Base-by-base conservation (phyloP, 148 eudicot species). In the Beta vulgaris region DNA sequence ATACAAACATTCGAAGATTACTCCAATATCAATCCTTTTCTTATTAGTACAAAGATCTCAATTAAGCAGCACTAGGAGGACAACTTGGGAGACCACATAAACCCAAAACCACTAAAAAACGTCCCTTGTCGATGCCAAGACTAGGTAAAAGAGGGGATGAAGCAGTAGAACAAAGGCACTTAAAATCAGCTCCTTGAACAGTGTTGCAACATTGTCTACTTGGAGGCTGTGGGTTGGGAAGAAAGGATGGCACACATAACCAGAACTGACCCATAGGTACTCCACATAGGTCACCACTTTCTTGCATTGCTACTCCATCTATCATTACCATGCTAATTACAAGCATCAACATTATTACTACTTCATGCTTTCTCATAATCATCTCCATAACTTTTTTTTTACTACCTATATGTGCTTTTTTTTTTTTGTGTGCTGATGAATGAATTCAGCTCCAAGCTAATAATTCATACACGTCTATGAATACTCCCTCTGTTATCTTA, bases 41-140 rank as follows among this genome's bases (percentile, higher is more conserved):
- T n/a, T n/a, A n/a, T n/a, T n/a, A n/a, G n/a, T n/a, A n/a, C n/a
- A n/a, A n/a, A n/a, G n/a, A n/a, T n/a, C n/a, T n/a, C n/a, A n/a
- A n/a, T n/a, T n/a, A n/a, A n/a, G n/a, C n/a, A n/a, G n/a, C n/a
- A n/a, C n/a, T n/a, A 2, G 9, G 3, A 13, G 68, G 68, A n/a
- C 68, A 69, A 46, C 7, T 53, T 21, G 44, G 77, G 70, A 74
- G 70, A 62, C 77, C 77, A 74, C 71, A 74, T 36, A 46, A 62
- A 25, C 10, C 46, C 46, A 51, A 51, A 10, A 74, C 4, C n/a
- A 12, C 61, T 25, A n/a, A n/a, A 16, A 14, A n/a, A n/a, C 28
- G 46, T 0, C n/a, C 2, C 25, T 25, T 53, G 11, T 51, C 61
- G 35, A 64, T 12, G 32, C 71, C 77, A 46, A 43, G 5, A 32